Base-by-base conservation (phyloP, 2,329 filamentous ascomycete species). In the Microdochium bolleyi region DNA sequence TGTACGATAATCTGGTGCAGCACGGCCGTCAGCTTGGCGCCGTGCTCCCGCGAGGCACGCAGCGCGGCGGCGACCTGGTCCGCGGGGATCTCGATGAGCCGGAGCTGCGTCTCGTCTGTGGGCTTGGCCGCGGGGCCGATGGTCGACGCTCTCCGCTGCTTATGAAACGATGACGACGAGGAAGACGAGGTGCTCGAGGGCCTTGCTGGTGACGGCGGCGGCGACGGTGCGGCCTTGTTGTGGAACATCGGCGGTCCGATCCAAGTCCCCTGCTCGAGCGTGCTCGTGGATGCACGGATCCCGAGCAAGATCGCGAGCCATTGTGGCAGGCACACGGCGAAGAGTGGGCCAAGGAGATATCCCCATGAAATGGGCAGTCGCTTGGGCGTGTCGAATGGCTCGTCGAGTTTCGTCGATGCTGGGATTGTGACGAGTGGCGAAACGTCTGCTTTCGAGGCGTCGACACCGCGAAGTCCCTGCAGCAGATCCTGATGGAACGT, bases 291-390 rank as follows among this genome's bases (percentile, higher is more conserved):
- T n/a, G 64, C 61, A 5, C 60, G 60, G 24, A 74, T 49, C 0
- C 68, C 67, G 16, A 76, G 58, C 7, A 60, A 44, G 10, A 58
- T 52, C 4, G 58, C 55, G 3, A 76, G 2, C 41, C 64, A 64
- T 1, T 56, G 54, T 1, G 74, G 74, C 8, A 74, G 58, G 53
- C 68, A 65, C 7, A 62, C 60, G 10, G 62, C 66, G 4, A 74
- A 49, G 7, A 74, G 55, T 0, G 73, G 70, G 3, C 56, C 58
- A 0, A 77, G 66, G 3, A 77, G 67, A 52, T 67, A 77, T 0
- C 58, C 59, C 72, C 69, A 76, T 1, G 73, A 73, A 25, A 77
- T 71, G 2, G 68, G 64, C 1, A 77, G 64, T 7, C 64, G 60
- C 19, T 63, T 62, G 1, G 65, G 60, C 8, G 63, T 64, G 50